These are phyloP conservation scores for Jamesozyma piceae DNA, from an alignment of 805 yeast species.

Conservation along the genomic window DNA sequence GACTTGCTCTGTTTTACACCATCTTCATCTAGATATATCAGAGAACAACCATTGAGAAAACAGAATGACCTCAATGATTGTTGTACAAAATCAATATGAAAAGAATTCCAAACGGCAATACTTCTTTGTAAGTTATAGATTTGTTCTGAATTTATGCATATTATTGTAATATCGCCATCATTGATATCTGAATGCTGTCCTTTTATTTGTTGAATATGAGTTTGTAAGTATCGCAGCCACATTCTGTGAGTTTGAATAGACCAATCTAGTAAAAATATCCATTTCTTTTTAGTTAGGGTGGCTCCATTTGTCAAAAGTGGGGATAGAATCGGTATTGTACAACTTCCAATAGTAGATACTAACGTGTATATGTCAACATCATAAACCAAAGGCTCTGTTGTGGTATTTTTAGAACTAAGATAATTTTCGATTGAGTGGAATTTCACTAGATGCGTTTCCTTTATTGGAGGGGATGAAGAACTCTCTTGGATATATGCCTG, in stretches of 20 bases:
- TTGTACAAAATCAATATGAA: constrained; percentile 20
- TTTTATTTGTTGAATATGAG: constrained; percentile 1
- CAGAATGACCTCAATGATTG: constrained; percentile 19
- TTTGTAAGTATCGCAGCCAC: constrained; percentile 15
- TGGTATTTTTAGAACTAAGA: neutral
- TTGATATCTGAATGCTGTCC: neutral
- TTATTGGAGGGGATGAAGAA: neutral
- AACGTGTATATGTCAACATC: neutral
- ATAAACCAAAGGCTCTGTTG: neutral
- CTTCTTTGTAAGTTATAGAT: constrained; percentile 14
- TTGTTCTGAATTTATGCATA: constrained; percentile 13
- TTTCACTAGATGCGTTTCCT: neutral
- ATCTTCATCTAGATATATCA: constrained; percentile 8
- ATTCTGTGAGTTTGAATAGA: constrained; percentile 9
- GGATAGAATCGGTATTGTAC: neutral
- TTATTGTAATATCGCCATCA: constrained; percentile 5
- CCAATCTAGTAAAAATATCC: constrained; percentile 21
- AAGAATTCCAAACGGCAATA: constrained; percentile 15
- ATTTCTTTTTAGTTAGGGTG: neutral
- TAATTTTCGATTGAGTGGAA: neutral
- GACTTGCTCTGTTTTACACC: neutral
- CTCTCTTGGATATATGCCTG: neutral
- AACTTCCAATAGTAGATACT: neutral
- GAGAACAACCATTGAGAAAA: constrained; percentile 8
- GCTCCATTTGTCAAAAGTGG: neutral